Conservation (phyloP, 148 eudicot genomes). For the Spergularia bocconei region DNA sequence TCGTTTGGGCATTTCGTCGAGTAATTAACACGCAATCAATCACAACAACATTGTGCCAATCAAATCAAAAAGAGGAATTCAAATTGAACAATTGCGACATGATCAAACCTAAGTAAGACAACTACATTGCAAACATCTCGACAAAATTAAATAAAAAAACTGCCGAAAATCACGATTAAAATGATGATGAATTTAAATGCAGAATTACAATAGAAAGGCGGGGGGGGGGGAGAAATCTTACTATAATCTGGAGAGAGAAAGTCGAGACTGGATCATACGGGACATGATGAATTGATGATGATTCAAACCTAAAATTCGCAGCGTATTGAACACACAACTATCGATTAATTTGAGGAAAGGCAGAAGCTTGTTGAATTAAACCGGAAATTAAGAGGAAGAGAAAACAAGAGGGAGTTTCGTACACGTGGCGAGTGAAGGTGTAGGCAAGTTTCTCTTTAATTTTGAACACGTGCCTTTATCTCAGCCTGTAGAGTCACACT, state of each 20-base stretch:
- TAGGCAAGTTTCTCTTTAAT: slow-evolving; percentile 5
- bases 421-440: slow-evolving; percentile 19
- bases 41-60: neutral
- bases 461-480: slow-evolving; percentile 19
- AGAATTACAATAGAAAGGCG: neutral
- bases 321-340: neutral
- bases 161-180: neutral
- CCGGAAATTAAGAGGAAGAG: slow-evolving; percentile 1
- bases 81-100: neutral
- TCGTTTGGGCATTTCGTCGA: slow-evolving; percentile 5
- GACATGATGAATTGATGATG: slow-evolving; percentile 38
- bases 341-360: neutral
- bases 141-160: neutral
- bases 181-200: neutral
- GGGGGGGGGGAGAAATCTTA: slow-evolving; percentile 24
- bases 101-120: neutral
- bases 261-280: slow-evolving; percentile 44
- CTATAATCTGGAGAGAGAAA: slow-evolving; percentile 38
- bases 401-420: neutral
- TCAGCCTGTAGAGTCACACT: slow-evolving; percentile 8
- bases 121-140: neutral
- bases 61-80: neutral
- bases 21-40: neutral
- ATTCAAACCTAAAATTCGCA: neutral
- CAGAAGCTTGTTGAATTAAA: neutral